Percentiles rank a stretch among this genome's conserved stretches.
Evolutionary conservation across 208 protist species (phyloP).

Genomic region (Wallacemonas sp.): DNA sequence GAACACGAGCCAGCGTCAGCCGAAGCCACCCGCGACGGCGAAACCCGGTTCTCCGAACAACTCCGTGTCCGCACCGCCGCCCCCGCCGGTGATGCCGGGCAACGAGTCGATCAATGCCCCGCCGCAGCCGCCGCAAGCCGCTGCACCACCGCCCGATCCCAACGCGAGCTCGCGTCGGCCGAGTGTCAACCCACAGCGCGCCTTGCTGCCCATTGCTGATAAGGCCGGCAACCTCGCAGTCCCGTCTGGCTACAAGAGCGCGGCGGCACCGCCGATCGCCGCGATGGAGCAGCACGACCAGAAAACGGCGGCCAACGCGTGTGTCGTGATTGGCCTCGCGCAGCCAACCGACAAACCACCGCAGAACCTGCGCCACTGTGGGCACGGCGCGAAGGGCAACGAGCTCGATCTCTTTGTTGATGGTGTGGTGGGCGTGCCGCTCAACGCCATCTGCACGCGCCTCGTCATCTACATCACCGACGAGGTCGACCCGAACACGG

Average conservation of each 20-base stretch:
- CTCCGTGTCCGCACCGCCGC: neutral
- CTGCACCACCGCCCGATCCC: neutral
- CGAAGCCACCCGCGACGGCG: neutral
- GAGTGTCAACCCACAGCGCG: slow-evolving; percentile 22
- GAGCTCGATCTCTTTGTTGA: slow-evolving; percentile 48
- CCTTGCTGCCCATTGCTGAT: slow-evolving; percentile 27
- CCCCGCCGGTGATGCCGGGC: no score
- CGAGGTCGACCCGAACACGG: slow-evolving; percentile 33
- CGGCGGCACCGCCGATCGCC: neutral
- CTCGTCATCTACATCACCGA: slow-evolving; percentile 63
- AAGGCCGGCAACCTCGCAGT: slow-evolving; percentile 43
- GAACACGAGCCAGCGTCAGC: neutral
- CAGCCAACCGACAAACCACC: slow-evolving; percentile 25
- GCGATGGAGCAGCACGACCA: slow-evolving; percentile 18
- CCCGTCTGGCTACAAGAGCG: slow-evolving; percentile 40
- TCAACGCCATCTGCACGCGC: slow-evolving; percentile 54
- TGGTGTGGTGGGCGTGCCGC: slow-evolving; percentile 46
- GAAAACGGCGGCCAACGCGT: slow-evolving; percentile 21
- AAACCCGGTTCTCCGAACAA: no score
- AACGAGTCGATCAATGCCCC: no score
- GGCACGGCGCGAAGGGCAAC: slow-evolving; percentile 27
- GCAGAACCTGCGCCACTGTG: slow-evolving; percentile 13
- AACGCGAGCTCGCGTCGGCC: slow-evolving; percentile 14
- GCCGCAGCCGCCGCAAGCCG: no score
- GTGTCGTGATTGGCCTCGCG: slow-evolving; percentile 39